Evolutionary conservation across 306 rosid genomes (phyloP).

Genomic region (Biancaea sappan): DNA sequence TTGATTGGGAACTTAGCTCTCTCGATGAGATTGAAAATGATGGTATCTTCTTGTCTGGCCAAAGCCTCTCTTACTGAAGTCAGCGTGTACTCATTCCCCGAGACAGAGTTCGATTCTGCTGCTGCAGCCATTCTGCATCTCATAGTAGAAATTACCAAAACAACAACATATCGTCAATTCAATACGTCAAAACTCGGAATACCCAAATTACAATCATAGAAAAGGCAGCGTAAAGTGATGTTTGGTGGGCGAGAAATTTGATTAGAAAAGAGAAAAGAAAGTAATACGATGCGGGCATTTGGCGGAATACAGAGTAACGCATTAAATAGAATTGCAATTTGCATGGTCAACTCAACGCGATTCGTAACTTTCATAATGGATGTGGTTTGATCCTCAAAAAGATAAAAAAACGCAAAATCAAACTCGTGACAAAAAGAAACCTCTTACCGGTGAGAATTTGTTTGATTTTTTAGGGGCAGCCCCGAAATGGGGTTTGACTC

Average conservation of each 20-base stretch:
- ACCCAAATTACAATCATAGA: neutral
- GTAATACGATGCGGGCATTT: neutral
- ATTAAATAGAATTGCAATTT: neutral
- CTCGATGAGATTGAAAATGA: conserved; percentile 68
- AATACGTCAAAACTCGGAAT: neutral
- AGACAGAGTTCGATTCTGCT: conserved; percentile 17
- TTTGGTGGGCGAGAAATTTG: neutral
- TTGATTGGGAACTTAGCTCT: conserved; percentile 73
- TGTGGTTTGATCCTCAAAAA: neutral
- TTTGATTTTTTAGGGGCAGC: neutral
- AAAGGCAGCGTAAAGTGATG: neutral
- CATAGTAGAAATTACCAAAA: conserved; percentile 28
- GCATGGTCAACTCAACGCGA: neutral
- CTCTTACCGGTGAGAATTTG: no score
- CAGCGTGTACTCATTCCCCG: conserved; percentile 49
- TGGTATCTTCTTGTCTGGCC: conserved; percentile 80
- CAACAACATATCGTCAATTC: conserved; percentile 24
- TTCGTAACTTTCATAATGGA: neutral
- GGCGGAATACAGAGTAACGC: neutral
- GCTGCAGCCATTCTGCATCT: conserved; percentile 40
- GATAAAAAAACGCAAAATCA: neutral
- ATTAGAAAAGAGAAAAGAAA: neutral
- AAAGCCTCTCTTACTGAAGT: conserved; percentile 63
- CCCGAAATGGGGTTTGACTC: neutral
- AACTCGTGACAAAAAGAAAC: no score